These are phyloP conservation scores for Dactylis glomerata DNA, from an alignment of 176 grass and related monocot genomes.

Conservation along the genomic window DNA sequence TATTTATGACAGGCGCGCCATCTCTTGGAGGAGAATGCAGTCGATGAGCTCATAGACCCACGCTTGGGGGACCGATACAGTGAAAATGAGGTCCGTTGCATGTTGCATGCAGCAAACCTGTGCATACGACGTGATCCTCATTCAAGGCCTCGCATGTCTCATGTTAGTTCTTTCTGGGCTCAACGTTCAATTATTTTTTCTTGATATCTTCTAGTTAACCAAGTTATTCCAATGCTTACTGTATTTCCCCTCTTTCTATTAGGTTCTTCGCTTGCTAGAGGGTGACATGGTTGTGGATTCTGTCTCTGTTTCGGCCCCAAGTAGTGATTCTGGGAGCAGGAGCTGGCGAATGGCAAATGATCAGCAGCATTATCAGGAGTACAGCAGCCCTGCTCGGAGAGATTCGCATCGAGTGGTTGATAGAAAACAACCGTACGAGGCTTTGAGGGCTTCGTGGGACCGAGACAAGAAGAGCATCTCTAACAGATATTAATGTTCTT, in stretches of 20 bases:
- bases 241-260: neutral
- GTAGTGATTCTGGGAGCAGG: slow-evolving; percentile 60
- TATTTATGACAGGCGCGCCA: slow-evolving; percentile 59
- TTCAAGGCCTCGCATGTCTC: slow-evolving; percentile 95
- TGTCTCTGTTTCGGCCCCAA: slow-evolving; percentile 50
- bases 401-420: slow-evolving; percentile 38
- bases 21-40: slow-evolving; percentile 57
- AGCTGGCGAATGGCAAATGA: slow-evolving; percentile 56
- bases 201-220: neutral
- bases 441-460: slow-evolving; percentile 62
- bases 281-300: slow-evolving; percentile 77
- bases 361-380: slow-evolving; percentile 39
- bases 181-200: neutral
- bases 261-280: slow-evolving; percentile 96
- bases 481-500: slow-evolving; percentile 44
- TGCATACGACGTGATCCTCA: slow-evolving; percentile 87
- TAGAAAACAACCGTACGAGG: slow-evolving; percentile 48
- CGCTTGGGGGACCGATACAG: slow-evolving; percentile 54
- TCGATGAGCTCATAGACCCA: slow-evolving; percentile 80
- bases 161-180: slow-evolving; percentile 40
- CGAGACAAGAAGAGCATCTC: slow-evolving; percentile 60
- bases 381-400: slow-evolving; percentile 38
- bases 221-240: neutral
- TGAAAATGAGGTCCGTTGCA: slow-evolving; percentile 73
- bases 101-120: slow-evolving; percentile 87